Evolutionary conservation across 2,329 filamentous ascomycete species (phyloP), one percentile per base, ranked within the genome.

Genomic region (Penicillium sp.): DNA sequence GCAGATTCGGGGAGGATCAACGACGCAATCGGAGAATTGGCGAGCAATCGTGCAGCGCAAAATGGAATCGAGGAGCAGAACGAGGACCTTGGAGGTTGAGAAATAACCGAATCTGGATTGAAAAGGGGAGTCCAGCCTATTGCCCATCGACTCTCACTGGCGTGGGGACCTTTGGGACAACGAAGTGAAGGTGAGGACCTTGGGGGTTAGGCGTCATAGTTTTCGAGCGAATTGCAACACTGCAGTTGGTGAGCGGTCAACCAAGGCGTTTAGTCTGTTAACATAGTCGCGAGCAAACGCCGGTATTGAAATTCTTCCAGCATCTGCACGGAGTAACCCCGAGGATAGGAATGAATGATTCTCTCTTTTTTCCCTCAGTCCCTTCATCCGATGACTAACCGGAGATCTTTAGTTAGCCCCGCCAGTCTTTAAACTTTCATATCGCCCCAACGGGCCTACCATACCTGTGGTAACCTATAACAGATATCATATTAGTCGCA

Each of bases 121-220:
- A 43, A 35, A 41, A 37, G 45, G 29, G 45, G 49, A 33, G 27
- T 10, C 27, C 35, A 46, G 47, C 47, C 9, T 43, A 41, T 39
- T n/a, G 43, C n/a, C 19, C 27, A 7, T 22, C 21, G 43, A 52
- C 19, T 27, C 39, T 31, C 22, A 43, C 4, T 33, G 29, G 47
- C 37, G 26, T 41, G 55, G 57, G 56, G 55, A 53, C 58, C 58
- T 56, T 61, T 39, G 55, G 59, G 55, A 62, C 54, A 53, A 16
- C 43, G 54, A 60, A 56, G 44, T 31, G 35, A 46, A 49, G 53
- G 57, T 62, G 67, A 60, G 70, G 69, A 73, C 71, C 71, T 73
- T 74, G 71, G 63, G 67, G 68, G 65, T 63, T 56, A 64, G 53
- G 56, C 63, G 61, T 64, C 60, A 68, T 63, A 41, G 49, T 57